Percentiles rank a stretch among this genome's conserved stretches.
Evolutionary conservation across 2,329 filamentous ascomycete genomes (phyloP).

Genomic region (Cercospora zeae-maydis): DNA sequence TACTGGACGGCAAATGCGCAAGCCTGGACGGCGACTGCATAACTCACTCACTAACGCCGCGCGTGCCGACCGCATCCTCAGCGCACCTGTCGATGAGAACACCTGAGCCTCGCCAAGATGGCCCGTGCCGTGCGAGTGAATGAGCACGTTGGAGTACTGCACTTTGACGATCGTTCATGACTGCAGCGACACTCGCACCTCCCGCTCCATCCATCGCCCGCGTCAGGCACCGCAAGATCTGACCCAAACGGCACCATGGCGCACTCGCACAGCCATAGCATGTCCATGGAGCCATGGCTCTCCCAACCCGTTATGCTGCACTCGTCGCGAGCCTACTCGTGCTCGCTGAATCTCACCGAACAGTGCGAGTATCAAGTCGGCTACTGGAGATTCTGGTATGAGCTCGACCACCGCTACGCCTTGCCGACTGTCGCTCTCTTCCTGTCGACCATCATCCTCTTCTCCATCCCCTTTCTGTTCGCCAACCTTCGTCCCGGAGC

Average conservation of each 20-base stretch:
- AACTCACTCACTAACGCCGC: too few relatives aligned
- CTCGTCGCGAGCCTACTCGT: conserved; percentile 35
- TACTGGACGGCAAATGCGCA: not conserved
- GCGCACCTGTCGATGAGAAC: not conserved
- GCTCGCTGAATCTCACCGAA: conserved; percentile 36
- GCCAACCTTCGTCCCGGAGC: conserved; percentile 3
- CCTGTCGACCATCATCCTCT: conserved; percentile 48
- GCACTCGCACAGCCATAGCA: conserved; percentile 8
- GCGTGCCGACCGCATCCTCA: not conserved
- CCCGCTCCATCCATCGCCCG: not conserved
- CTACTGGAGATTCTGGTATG: conserved; percentile 53
- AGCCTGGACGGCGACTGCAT: too few relatives aligned
- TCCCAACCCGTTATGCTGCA: conserved; percentile 43
- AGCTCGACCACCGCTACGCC: conserved; percentile 54
- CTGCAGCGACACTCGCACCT: not conserved
- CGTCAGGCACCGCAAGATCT: not conserved
- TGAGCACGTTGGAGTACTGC: conserved; percentile 9
- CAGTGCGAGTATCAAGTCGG: conserved; percentile 47
- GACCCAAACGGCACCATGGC: not conserved
- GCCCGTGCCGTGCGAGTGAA: conserved; percentile 4
- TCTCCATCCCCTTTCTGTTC: conserved; percentile 43
- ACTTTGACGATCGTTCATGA: not conserved
- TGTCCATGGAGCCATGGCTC: conserved; percentile 38
- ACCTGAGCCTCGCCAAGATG: conserved; percentile 2
- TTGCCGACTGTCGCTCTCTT: conserved; percentile 54